These are phyloP conservation scores for Prunus fruticosa DNA, from an alignment of 306 rosid species.

Conservation along the genomic window DNA sequence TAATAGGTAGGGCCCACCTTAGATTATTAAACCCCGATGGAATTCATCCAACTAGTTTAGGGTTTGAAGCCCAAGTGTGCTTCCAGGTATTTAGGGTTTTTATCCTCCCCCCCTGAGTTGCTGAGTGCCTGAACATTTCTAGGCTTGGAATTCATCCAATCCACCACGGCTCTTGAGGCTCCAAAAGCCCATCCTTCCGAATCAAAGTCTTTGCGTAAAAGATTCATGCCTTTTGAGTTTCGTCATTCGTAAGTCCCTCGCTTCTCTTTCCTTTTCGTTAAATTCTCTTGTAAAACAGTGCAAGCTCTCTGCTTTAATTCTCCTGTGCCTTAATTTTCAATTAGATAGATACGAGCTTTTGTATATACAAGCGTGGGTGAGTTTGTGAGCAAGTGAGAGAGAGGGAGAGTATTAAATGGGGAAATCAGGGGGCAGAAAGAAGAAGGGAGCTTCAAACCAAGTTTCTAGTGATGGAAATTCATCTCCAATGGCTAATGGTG, in stretches of 20 bases:
- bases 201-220: neutral
- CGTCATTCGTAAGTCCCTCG: constrained; percentile 27
- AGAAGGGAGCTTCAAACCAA: constrained; percentile 73
- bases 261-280: neutral
- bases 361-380: neutral
- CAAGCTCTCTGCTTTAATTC: constrained; percentile 3
- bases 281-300: neutral
- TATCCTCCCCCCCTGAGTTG: neutral
- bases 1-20: neutral
- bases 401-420: constrained; percentile 52
- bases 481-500: constrained; percentile 53
- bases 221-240: constrained; percentile 14
- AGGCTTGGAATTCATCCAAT: neutral
- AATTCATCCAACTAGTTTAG: constrained; percentile 30
- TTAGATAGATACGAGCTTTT: constrained; percentile 13
- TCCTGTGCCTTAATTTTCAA: neutral
- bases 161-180: neutral
- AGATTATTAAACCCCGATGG: constrained; percentile 15
- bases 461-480: constrained; percentile 38
- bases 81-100: neutral
- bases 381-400: constrained; percentile 6
- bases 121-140: neutral
- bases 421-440: constrained; percentile 86
- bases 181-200: constrained; percentile 1
- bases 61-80: constrained; percentile 29